phyloP scores from a whole-genome alignment of 164 flowering plant genomes.

The Pachysandra terminalis region DNA sequence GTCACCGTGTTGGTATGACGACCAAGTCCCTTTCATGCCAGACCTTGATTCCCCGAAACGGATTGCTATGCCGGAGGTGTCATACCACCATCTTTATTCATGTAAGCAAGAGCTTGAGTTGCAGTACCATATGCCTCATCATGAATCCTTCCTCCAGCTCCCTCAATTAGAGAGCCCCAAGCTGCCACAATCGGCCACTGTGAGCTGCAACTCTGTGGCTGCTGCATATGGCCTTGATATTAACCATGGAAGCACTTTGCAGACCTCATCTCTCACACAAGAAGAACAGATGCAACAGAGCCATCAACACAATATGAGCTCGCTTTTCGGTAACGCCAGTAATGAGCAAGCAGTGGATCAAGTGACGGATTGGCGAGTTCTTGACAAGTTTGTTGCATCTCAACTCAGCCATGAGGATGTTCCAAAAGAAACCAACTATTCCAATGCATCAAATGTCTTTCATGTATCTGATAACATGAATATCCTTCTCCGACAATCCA shows the following conservation, averaged over 20 bases:
- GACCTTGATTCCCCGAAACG: constrained; percentile 62
- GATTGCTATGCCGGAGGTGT: constrained; percentile 28
- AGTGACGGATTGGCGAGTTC: constrained; percentile 82
- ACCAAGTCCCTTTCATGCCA: constrained; percentile 78
- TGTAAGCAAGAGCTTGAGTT: constrained; percentile 76
- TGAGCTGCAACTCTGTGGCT: too few relatives aligned
- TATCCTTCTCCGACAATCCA: constrained; percentile 27
- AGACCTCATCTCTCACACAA: constrained; percentile 40
- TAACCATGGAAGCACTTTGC: constrained; percentile 34
- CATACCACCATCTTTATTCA: constrained; percentile 31
- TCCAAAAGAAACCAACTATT: constrained; percentile 39
- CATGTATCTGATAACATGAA: constrained; percentile 39
- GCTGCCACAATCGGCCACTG: constrained; percentile 39
- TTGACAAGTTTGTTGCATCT: constrained; percentile 90
- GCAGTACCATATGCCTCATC: constrained; percentile 46
- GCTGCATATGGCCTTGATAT: constrained; percentile 36
- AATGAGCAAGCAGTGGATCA: constrained; percentile 57
- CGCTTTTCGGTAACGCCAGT: constrained; percentile 22
- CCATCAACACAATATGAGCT: constrained; percentile 36
- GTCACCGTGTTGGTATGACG: constrained; percentile 80
- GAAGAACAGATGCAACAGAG: constrained; percentile 44
- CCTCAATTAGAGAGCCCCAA: constrained; percentile 86
- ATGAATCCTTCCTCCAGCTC: constrained; percentile 62
- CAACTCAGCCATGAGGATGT: constrained; percentile 70
- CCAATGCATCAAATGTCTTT: constrained; percentile 25